Evolutionary conservation across 2,329 filamentous ascomycete species (phyloP), one percentile per base, ranked within the genome.

Genomic region (Metarhizium sp.): DNA sequence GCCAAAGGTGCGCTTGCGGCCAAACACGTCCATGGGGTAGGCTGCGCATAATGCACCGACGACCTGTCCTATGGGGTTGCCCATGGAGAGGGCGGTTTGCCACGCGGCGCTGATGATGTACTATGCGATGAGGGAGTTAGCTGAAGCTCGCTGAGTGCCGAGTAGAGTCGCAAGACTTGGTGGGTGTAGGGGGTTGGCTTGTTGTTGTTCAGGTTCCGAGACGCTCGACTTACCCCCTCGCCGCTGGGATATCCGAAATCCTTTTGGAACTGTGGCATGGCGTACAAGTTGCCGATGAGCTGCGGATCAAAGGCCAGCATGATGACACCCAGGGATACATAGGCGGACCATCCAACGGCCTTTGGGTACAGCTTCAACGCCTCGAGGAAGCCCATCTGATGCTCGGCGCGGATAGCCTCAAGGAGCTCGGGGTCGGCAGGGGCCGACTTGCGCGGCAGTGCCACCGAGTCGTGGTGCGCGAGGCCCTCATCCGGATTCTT

Each of bases 291-390:
- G 29, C 81, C 81, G 18, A 86, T 74, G 10, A 87, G 75, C 64
- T 86, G 82, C 0, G 81, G 79, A 63, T 86, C 83, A 62, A 86
- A 87, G 4, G 81, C 81, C 46, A 78, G 66, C 79, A 84, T 84
- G 59, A 84, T 78, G 42, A 84, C 78, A 6, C 79, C 79, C 2
- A 83, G 68, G 4, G 78, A 81, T 59, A 85, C 80, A 62, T 81
- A 82, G 46, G 76, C 71, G 7, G 79, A 81, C 82, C 81, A 85
- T 16, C 64, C 69, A 20, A 77, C 73, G 7, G 75, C 74, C 30
- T 70, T 69, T 14, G 75, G 75, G 57, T 77, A 78, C 40, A 75
- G 65, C 53, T 63, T 67, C 54, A 72, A 61, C 0, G 75, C 74
- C 40, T 76, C 60, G 52, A 63, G 55, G 59, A 78, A 75, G 30